Percentiles rank a stretch among this genome's conserved stretches.
These are phyloP conservation scores for Coniella vitis DNA, from an alignment of 2,329 filamentous ascomycete genomes.

Conservation along the genomic window DNA sequence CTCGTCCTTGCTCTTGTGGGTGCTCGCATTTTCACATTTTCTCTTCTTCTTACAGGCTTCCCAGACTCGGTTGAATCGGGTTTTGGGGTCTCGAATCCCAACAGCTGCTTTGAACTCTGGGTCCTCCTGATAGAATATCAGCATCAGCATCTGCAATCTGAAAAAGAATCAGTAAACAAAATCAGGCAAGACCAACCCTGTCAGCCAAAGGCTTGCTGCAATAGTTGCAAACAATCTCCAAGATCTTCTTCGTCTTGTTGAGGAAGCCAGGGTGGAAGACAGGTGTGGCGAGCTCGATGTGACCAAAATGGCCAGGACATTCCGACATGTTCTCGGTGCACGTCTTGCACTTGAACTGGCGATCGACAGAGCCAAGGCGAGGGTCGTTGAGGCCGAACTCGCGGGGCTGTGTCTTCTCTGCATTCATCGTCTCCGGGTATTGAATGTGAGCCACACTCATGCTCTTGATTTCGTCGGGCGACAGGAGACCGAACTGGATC, in stretches of 20 bases:
- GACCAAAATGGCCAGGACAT: conserved; percentile 96
- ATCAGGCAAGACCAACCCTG: conserved; percentile 71
- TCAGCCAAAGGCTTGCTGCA: conserved; percentile 97
- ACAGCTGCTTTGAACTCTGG: conserved; percentile 77
- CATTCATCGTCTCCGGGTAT: conserved; percentile 99
- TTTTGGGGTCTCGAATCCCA: conserved; percentile 82
- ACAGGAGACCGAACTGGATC: conserved; percentile 97
- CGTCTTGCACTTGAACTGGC: conserved; percentile 90
- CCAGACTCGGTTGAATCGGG: conserved; percentile 90
- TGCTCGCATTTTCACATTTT: conserved; percentile 74
- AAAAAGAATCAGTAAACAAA: conserved; percentile 39
- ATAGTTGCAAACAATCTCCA: conserved; percentile 98
- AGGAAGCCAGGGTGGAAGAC: conserved; percentile 95
- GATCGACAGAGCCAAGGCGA: conserved; percentile 91
- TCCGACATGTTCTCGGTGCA: conserved; percentile 94
- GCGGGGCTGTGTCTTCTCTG: conserved; percentile 83
- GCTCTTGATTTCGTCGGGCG: conserved; percentile 97
- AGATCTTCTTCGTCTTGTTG: conserved; percentile 97
- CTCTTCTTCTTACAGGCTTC: conserved; percentile 83
- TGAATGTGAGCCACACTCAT: conserved; percentile 96
- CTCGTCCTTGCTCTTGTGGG: conserved; percentile 58
- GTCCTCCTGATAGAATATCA: conserved; percentile 65
- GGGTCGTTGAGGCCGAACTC: conserved; percentile 92
- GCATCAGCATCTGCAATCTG: conserved; percentile 27
- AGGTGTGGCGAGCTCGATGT: conserved; percentile 94